A percentile compares a stretch with the other conserved stretches of the same genome.
These are phyloP conservation scores for Aspergillus saccharolyticus DNA, from an alignment of 495 filamentous ascomycete genomes.

Conservation along the genomic window DNA sequence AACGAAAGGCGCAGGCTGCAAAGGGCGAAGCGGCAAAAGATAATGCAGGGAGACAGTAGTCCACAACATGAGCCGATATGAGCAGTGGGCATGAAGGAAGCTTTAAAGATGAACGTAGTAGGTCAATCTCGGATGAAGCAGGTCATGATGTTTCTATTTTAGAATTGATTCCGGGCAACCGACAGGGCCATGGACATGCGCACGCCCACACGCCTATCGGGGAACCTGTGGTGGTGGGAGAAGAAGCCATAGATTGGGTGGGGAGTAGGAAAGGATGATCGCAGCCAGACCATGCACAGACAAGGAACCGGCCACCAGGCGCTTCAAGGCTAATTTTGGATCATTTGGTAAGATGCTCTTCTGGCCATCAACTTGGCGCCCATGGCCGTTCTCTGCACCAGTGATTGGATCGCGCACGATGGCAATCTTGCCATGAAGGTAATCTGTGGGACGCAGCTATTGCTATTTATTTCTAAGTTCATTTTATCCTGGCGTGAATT, in stretches of 20 bases:
- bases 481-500: not conserved
- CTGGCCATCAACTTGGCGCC: conserved; percentile 13
- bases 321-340: conserved; percentile 26
- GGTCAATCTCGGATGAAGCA: conserved; percentile 1
- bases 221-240: conserved; percentile 18
- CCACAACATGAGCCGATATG: conserved; percentile 3
- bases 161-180: conserved; percentile 11
- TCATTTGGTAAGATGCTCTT: conserved; percentile 15
- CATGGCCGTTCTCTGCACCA: conserved; percentile 10
- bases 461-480: not conserved
- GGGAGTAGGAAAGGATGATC: conserved; percentile 15
- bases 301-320: conserved; percentile 5
- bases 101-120: conserved; percentile 17
- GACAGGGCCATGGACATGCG: conserved; percentile 4
- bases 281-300: conserved; percentile 16
- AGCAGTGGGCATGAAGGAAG: conserved; percentile 29
- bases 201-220: not conserved
- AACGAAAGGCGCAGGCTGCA: conserved; percentile 23
- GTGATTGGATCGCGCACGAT: conserved; percentile 14
- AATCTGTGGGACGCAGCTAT: conserved; percentile 11
- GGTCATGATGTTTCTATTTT: conserved; percentile 27
- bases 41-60: conserved; percentile 14
- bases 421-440: conserved; percentile 10
- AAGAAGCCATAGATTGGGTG: not conserved
- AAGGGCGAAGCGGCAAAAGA: conserved; percentile 21